Base-by-base conservation (phyloP, 2,329 filamentous ascomycete species). In the Herpomyces periplanetae region DNA sequence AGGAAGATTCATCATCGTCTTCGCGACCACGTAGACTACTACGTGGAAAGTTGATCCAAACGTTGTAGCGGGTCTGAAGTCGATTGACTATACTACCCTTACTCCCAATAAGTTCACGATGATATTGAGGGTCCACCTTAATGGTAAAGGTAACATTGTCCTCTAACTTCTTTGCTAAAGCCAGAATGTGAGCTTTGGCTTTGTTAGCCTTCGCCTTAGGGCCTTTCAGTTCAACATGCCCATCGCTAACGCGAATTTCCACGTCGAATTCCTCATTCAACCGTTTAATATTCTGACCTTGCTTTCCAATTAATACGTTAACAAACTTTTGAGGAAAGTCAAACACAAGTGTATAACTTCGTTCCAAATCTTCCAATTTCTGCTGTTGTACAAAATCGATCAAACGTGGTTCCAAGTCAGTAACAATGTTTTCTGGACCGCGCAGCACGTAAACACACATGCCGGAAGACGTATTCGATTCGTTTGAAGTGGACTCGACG, bases 261-360 rank as follows among this genome's bases (percentile, higher is more conserved):
- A 64, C 57, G 31, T 63, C 58, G 23, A 58, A 58, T 31, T 62
- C 57, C 16, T 63, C 57, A 13, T 56, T 51, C 17, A 61, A 40
- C 29, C 56, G 55, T 33, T 55, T 57, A 35, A 63, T 60, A 34
- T 61, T 62, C 30, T 59, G 53, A 19, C 57, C 57, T 15, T 48
- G 47, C 31, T 51, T 51, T 23, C 57, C 57, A 24, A 64, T 61
- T 10, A 64, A 51, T 34, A 85, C 63, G 37, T 87, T 87, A 26
- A 73, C 71, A 33, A 58, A 84, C 40, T 87, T 84, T 35, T 87
- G 66, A 4, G 75, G 75, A 43, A 87, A 96, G 26, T 87, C 69
- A 28, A 91, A 91, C 11, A 52, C 56, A 23, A 66, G 44, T 2
- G 57, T 71, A 40, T 73, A 84, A 17, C 68, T 71, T 23, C 75